These are phyloP conservation scores for Ophiostoma tasmaniense DNA, from an alignment of 2,329 filamentous ascomycete genomes.

Conservation along the genomic window DNA sequence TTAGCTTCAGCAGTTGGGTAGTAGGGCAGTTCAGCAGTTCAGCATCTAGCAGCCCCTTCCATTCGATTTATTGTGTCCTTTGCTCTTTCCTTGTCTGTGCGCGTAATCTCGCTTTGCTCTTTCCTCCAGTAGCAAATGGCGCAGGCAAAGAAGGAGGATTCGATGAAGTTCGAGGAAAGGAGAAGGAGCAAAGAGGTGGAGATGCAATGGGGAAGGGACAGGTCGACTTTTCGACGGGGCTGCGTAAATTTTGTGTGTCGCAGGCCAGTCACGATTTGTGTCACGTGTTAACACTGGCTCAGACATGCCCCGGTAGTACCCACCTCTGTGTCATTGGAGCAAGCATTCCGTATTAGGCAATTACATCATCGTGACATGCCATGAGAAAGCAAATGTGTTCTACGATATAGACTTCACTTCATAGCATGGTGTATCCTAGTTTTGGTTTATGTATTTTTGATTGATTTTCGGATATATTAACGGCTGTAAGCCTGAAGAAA, in stretches of 20 bases:
- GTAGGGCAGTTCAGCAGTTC: neutral
- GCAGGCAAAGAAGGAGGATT: neutral
- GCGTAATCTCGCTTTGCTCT: slow-evolving; percentile 1
- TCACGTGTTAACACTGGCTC: neutral
- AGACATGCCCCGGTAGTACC: neutral
- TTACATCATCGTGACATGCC: neutral
- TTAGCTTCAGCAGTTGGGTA: neutral
- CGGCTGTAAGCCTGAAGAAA: neutral
- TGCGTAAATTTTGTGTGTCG: neutral
- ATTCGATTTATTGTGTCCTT: neutral
- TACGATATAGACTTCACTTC: neutral
- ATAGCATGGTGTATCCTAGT: neutral
- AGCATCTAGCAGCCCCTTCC: neutral
- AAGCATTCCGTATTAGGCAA: neutral
- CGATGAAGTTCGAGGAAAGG: slow-evolving; percentile 3
- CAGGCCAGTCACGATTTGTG: neutral
- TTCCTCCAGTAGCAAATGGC: neutral
- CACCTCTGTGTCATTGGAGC: neutral
- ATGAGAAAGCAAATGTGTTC: neutral
- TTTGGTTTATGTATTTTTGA: neutral
- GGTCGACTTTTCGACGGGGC: neutral
- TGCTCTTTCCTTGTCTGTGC: slow-evolving; percentile 1
- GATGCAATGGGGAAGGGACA: neutral
- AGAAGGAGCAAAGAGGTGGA: neutral
- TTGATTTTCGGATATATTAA: neutral